A percentile compares a stretch with the other conserved stretches of the same genome.
Conservation (phyloP, 2,329 filamentous ascomycete genomes). For the Zopfia rhizophila region DNA sequence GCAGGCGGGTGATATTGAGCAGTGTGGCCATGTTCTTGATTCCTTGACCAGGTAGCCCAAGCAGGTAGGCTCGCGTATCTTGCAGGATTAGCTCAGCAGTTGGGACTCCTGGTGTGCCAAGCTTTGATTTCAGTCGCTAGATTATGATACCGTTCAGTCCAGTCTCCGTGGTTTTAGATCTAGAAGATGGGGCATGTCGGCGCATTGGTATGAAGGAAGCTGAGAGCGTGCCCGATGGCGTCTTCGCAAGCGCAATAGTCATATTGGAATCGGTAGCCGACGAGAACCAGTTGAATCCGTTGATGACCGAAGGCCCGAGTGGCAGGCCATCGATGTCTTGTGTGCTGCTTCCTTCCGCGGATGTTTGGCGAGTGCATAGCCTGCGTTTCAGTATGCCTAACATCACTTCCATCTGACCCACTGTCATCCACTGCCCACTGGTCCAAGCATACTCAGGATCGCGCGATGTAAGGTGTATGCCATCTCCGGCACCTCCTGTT, state of each 20-base stretch:
- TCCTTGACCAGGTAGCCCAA: constrained; percentile 72
- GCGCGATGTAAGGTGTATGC: constrained; percentile 60
- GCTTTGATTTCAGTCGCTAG: constrained; percentile 74
- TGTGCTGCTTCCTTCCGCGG: constrained; percentile 1
- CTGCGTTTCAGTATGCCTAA: constrained; percentile 72
- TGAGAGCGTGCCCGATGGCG: constrained; percentile 61
- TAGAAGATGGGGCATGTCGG: constrained; percentile 36
- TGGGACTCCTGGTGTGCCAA: constrained; percentile 73
- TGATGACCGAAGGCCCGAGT: constrained; percentile 67
- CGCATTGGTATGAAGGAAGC: constrained; percentile 72
- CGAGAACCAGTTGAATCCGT: constrained; percentile 76
- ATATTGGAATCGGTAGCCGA: constrained; percentile 71
- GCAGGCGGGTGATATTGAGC: constrained; percentile 71
- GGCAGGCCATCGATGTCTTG: constrained; percentile 29
- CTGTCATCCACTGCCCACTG: constrained; percentile 79
- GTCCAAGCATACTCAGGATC: constrained; percentile 67
- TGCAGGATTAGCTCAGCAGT: constrained; percentile 72
- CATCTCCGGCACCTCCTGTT: not conserved
- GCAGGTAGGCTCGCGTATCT: constrained; percentile 57
- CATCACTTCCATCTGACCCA: constrained; percentile 74
- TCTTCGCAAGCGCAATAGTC: constrained; percentile 70
- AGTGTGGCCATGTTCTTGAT: constrained; percentile 73
- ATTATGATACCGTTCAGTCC: constrained; percentile 71
- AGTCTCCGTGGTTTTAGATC: no score
- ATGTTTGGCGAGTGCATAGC: constrained; percentile 66